Evolutionary conservation across 1,284 basidiomycete genomes (phyloP).

Genomic region (Acaromyces ingoldii): DNA sequence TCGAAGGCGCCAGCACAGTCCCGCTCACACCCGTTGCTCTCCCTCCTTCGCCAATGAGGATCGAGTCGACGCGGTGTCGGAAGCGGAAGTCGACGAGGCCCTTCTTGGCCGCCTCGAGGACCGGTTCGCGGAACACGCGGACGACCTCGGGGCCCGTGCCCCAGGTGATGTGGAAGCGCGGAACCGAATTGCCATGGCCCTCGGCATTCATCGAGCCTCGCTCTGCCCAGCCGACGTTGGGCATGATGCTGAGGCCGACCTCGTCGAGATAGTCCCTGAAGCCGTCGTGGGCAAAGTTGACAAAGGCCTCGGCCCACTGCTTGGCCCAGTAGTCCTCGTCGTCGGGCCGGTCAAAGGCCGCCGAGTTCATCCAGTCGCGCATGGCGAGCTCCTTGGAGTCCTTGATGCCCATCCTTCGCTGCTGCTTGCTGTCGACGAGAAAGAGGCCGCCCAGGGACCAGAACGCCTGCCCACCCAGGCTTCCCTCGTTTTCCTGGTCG

Average conservation of each 20-base stretch:
- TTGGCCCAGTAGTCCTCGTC: constrained; percentile 13
- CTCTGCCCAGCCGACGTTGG: constrained; percentile 17
- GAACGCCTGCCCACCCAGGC: constrained; percentile 17
- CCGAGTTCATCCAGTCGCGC: constrained; percentile 16
- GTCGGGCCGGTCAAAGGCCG: constrained; percentile 10
- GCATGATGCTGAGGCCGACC: constrained; percentile 9
- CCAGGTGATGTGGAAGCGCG: constrained; percentile 18
- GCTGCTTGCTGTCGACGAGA: constrained; percentile 15
- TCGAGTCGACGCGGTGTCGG: constrained; percentile 13
- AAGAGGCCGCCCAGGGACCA: constrained; percentile 21
- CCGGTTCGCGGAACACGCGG: constrained; percentile 13
- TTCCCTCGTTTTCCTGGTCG: constrained; percentile 13
- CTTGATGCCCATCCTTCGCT: constrained; percentile 15
- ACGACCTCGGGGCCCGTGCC: constrained; percentile 16
- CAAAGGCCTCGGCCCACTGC: constrained; percentile 14
- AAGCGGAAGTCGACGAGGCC: constrained; percentile 15
- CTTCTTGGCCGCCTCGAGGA: constrained; percentile 11
- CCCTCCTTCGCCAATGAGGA: constrained; percentile 7
- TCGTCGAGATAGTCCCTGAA: constrained; percentile 13
- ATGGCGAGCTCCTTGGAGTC: constrained; percentile 14
- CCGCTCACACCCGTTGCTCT: constrained; percentile 11
- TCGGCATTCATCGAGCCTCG: constrained; percentile 9
- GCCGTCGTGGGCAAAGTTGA: constrained; percentile 10
- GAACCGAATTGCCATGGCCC: constrained; percentile 16
- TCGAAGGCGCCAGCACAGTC: constrained; percentile 6